phyloP scores from a whole-genome alignment of 306 rosid species.

The Vachellia pachyceras region DNA sequence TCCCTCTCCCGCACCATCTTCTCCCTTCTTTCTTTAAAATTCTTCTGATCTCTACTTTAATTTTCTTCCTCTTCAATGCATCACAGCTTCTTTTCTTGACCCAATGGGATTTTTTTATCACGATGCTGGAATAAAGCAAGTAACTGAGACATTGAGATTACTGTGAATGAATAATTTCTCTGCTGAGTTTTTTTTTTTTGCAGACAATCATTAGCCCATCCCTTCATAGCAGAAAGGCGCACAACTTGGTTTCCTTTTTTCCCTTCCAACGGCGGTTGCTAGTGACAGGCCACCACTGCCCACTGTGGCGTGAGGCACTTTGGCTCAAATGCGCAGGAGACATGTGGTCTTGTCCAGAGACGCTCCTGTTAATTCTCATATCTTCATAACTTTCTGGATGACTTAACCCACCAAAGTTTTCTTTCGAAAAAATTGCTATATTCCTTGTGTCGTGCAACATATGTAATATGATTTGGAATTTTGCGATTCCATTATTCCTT shows the following conservation, averaged over 20 bases:
- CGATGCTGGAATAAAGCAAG: not conserved
- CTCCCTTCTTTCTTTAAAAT: not conserved
- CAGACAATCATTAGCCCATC: constrained; percentile 10
- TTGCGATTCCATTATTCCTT: not conserved
- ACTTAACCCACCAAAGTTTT: not conserved
- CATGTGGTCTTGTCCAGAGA: constrained; percentile 22
- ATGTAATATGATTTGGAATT: constrained; percentile 5
- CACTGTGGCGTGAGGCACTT: constrained; percentile 12
- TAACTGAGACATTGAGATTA: not conserved
- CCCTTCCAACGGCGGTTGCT: constrained; percentile 13
- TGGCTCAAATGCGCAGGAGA: not conserved
- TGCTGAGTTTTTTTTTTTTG: too few species aligned
- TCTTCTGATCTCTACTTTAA: not conserved
- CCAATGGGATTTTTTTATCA: not conserved
- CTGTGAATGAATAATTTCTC: not conserved
- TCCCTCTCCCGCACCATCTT: not conserved
- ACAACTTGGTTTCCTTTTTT: not conserved
- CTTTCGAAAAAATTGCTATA: not conserved
- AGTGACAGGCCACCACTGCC: constrained; percentile 20
- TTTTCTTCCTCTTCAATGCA: not conserved
- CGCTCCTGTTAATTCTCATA: not conserved
- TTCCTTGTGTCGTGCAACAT: not conserved
- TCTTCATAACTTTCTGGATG: not conserved
- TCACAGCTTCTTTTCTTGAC: not conserved
- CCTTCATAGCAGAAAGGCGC: constrained; percentile 10